Conservation (phyloP, 768 basidiomycete genomes). For the Pulveroboletus sp. region DNA sequence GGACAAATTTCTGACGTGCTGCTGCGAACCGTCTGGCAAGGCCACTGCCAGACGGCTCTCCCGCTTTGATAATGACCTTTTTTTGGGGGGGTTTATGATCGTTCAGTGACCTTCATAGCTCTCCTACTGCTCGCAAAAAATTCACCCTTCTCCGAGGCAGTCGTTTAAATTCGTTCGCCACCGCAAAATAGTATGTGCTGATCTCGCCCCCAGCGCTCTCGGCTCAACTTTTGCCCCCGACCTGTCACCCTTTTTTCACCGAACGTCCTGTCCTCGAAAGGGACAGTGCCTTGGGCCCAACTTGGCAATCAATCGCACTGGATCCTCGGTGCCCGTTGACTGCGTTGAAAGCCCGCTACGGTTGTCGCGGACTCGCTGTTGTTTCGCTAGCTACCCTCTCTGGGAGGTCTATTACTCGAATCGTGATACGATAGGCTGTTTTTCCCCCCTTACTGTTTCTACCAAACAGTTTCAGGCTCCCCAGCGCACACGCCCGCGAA, state of each 20-base stretch:
- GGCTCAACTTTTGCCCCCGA: background rate
- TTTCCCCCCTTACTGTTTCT: too few species aligned
- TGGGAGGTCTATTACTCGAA: background rate
- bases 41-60: background rate
- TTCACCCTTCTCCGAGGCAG: background rate
- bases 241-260: slow-evolving; percentile 5
- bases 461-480: too few species aligned
- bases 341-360: too few species aligned
- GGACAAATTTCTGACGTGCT: slow-evolving; percentile 10
- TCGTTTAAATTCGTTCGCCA: background rate
- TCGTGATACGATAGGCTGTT: background rate
- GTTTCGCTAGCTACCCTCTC: background rate
- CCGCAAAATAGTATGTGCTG: slow-evolving; percentile 5
- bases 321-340: too few species aligned
- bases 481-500: slow-evolving; percentile 1
- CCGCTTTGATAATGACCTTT: background rate
- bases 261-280: too few species aligned
- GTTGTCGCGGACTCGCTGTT: background rate
- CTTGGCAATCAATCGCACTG: too few species aligned
- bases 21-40: background rate
- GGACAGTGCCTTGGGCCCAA: too few species aligned
- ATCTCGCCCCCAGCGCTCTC: background rate
- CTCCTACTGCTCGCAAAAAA: background rate
- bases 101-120: background rate
- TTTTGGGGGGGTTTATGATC: background rate